Evolutionary conservation across 2,329 filamentous ascomycete genomes (phyloP), one percentile per base, ranked within the genome.

Genomic region (Microdochium paspali): DNA sequence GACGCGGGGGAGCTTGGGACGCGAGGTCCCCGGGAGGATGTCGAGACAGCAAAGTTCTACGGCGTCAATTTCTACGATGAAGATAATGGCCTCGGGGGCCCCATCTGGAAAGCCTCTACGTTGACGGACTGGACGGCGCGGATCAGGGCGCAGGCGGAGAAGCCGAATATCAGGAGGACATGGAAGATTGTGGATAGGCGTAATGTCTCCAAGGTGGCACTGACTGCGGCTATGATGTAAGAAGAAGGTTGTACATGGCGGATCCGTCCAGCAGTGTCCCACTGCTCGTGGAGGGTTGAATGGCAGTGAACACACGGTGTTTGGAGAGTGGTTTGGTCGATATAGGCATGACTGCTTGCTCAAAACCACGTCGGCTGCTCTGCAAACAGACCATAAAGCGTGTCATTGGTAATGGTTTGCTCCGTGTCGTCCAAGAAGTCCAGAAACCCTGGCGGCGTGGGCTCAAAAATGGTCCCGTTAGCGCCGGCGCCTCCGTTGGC

Each of bases 361-460:
- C 31, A 35, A n/a, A 35, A 35, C 31, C 31, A 35, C 15, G 31
- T 12, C 15, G 31, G 7, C 7, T 35, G 7, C 31, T 35, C 7
- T 18, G 31, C 23, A 50, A 62, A 62, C 13, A 62, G 43, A 10
- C 60, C 60, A 28, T 62, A 62, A 2, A 62, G 47, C 13, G 59
- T 54, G 44, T 62, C 59, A 28, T 62, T 58, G 6, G 56, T 59
- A n/a, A 62, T 61, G 13, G 59, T 54, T 43, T 57, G 58, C 50
- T 62, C 60, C 47, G 60, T 60, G 13, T 60, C 59, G 45, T 62
- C 58, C 35, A 62, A 35, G 25, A 60, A 60, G 26, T 57, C 56
- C 10, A 61, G 50, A 3, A 1, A 35, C 15, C 31, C 31, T 13
- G 31, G 31, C 6, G 57, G 58, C 3, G 58, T 59, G 3, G 52